A percentile compares a stretch with the other conserved stretches of the same genome.
Evolutionary conservation across 208 protist species (phyloP).

Genomic region (Trypanosoma caninum): DNA sequence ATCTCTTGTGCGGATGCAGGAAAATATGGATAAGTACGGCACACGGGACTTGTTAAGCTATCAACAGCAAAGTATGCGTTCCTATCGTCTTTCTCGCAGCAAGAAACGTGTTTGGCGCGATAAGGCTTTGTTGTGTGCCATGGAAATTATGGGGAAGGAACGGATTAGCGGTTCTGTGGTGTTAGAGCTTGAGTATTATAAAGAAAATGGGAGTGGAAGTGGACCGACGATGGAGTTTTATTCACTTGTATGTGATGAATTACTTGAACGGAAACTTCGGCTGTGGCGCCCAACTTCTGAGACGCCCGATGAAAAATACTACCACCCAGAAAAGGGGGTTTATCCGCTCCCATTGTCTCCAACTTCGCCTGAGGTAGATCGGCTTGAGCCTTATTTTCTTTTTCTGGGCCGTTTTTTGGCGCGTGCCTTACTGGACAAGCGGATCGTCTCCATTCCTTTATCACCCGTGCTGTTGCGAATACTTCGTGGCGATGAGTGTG

Average conservation of each 20-base stretch:
- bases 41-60: slow-evolving; percentile 16
- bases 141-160: slow-evolving; percentile 44
- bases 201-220: slow-evolving; percentile 83
- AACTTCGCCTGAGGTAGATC: slow-evolving; percentile 21
- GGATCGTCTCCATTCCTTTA: slow-evolving; percentile 69
- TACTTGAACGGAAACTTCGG: slow-evolving; percentile 50
- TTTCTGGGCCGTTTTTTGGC: slow-evolving; percentile 79
- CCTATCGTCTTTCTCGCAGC: slow-evolving; percentile 26
- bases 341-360: slow-evolving; percentile 53
- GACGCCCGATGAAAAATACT: slow-evolving; percentile 45
- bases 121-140: slow-evolving; percentile 55
- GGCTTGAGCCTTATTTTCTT: slow-evolving; percentile 33
- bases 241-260: slow-evolving; percentile 63
- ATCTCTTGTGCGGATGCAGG: slow-evolving; percentile 54
- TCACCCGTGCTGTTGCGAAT: slow-evolving; percentile 68
- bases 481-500: slow-evolving; percentile 67
- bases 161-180: slow-evolving; percentile 36
- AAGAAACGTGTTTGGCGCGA: slow-evolving; percentile 58
- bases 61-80: slow-evolving; percentile 15
- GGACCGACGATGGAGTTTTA: slow-evolving; percentile 92
- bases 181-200: slow-evolving; percentile 89
- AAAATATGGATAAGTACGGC: slow-evolving; percentile 37
- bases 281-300: slow-evolving; percentile 64
- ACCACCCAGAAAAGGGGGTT: slow-evolving; percentile 42
- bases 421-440: slow-evolving; percentile 72